Base-by-base conservation (phyloP, 192 early-diverging fungal species). In the Gigaspora rosea region DNA sequence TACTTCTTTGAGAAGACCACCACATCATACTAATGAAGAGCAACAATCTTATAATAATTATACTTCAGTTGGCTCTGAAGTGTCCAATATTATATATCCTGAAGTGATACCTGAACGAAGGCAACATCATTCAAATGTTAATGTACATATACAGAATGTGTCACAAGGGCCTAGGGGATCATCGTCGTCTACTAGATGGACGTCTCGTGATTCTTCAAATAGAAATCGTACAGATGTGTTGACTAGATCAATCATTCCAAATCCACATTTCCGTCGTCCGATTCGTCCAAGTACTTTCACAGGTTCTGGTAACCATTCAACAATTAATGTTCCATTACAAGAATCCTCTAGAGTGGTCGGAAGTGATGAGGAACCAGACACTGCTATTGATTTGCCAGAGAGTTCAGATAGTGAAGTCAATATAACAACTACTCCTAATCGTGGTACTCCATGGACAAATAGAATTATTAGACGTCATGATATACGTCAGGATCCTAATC, bases 41-140 rank as follows among this genome's bases (percentile, higher is more conserved):
- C 72, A 61, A 57, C 54, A 47, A 61, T 36, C 16, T 41, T 73
- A 73, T 62, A 73, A 16, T 27, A 73, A 47, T 73, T 61, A 56
- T 58, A 10, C 57, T 59, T 16, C 52, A 20, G 35, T 20, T 59
- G 47, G 33, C 48, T 22, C 72, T 22, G 51, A 56, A n/a, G 11
- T 35, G 35, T 15, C 7, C 8, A 18, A 6, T 12, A 33, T 57
- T 27, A 57, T 50, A 7, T 73, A 18, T 61, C 33, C 41, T 48
- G 72, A 41, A 61, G n/a, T 68, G 8, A 5, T 49, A 49, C 22
- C n/a, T 5, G 35, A 33, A 49, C 27, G 66, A 49, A 41, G 15
- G 27, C 66, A 68, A 22, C 47, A 47, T 22, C 48, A 49, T 20
- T 22, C 46, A 67, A 36, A 64, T 13, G 35, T 16, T 62, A 63